A percentile compares a stretch with the other conserved stretches of the same genome.
Conservation (phyloP, 2,329 filamentous ascomycete genomes). For the Colletotrichum lindemuthianum region DNA sequence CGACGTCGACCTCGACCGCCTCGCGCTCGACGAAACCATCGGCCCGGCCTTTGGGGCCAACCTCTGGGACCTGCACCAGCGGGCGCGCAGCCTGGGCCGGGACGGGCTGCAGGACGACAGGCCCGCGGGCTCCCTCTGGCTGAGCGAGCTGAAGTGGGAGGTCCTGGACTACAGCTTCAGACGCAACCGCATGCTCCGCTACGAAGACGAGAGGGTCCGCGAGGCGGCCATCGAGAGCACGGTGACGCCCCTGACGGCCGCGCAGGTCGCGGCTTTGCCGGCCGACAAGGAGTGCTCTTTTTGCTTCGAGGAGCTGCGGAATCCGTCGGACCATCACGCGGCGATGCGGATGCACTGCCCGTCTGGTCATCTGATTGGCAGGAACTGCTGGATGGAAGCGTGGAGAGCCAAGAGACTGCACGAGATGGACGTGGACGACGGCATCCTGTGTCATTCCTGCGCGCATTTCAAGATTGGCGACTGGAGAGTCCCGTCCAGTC, state of each 20-base stretch:
- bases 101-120: too few species aligned
- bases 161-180: not conserved
- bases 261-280: not conserved
- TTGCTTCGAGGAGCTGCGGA: constrained; percentile 5
- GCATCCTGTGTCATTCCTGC: constrained; percentile 12
- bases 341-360: constrained; percentile 13
- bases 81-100: too few species aligned
- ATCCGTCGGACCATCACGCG: constrained; percentile 4
- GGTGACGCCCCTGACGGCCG: not conserved
- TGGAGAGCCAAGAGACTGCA: not conserved
- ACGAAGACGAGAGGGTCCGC: not conserved
- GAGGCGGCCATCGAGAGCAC: not conserved
- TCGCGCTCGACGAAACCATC: too few species aligned
- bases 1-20: too few species aligned
- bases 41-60: too few species aligned
- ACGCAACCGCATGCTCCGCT: not conserved
- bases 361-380: constrained; percentile 6
- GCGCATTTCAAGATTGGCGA: not conserved
- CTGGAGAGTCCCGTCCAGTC: not conserved
- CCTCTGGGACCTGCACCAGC: too few species aligned
- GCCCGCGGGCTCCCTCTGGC: not conserved
- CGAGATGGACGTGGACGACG: not conserved
- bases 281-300: not conserved
- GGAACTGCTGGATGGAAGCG: constrained; percentile 17
- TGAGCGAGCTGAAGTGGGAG: not conserved